Base-by-base conservation (phyloP, 805 yeast species). In the Wickerhamomyces bisporus region DNA sequence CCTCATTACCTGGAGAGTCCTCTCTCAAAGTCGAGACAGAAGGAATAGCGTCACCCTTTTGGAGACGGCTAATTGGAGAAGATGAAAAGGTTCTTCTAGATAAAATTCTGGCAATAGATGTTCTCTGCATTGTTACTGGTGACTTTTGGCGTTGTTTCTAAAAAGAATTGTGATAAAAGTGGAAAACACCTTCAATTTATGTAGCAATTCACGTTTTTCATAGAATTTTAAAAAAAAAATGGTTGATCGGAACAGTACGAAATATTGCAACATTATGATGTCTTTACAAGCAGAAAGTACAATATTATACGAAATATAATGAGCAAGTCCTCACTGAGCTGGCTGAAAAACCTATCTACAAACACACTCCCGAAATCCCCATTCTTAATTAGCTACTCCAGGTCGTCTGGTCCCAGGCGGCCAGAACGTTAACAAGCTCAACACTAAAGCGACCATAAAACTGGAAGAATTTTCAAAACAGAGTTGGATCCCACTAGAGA, bases 341-440 rank as follows among this genome's bases (percentile, higher is more conserved):
- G 83, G 82, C 49, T 76, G 6, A 39, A 47, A 3, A 29, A 36
- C 0, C 58, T 68, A 39, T 44, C 50, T 1, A 49, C 53, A 6
- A 23, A 42, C 2, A 39, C 53, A 6, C 63, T 81, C 3, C 86
- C 85, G 1, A 54, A 62, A 12, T 45, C 56, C 14, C 48, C 57
- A 13, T 79, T 81, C 48, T 59, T 61, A 2, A 52, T 72, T 2
- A 45, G 66, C 4, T 81, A 61, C 51, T 65, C 77, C 37, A 58
- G 89, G 41, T 73, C 93, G 0, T 75, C 88, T 25, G 95, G 95
- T 0, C 86, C 95, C 0, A 8, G 95, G 95, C 1, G 95, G 95
- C 0, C 95, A 86, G 49, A 81, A 86, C 52, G 94, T 86, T 10
- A 86, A 86, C 57, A 86, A 86, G 49, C 68, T 62, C 40, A 68